These are phyloP conservation scores for Apostasia shenzhenica DNA, from an alignment of 106 monocot species.

Conservation along the genomic window DNA sequence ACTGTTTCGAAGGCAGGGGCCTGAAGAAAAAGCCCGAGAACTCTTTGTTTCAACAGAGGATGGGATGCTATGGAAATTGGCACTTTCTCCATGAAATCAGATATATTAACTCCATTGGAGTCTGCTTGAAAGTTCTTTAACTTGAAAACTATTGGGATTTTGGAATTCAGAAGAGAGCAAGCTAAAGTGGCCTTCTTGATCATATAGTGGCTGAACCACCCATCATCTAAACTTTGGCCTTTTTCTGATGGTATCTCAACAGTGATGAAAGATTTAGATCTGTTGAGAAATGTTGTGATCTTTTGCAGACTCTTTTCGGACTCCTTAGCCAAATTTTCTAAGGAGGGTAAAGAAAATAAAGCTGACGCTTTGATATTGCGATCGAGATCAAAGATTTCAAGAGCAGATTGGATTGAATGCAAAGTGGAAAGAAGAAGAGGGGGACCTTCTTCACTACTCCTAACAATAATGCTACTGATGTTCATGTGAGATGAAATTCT, in stretches of 20 bases:
- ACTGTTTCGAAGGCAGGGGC: constrained; percentile 17
- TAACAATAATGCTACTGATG: constrained; percentile 28
- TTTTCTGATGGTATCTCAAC: constrained; percentile 17
- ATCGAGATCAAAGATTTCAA: constrained; percentile 12
- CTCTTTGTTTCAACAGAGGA: constrained; percentile 14
- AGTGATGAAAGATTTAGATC: constrained; percentile 25
- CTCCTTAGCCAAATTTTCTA: constrained; percentile 14
- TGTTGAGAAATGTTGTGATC: constrained; percentile 19
- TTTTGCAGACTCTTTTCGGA: constrained; percentile 5
- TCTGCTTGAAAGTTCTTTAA: constrained; percentile 17
- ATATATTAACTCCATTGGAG: constrained; percentile 15
- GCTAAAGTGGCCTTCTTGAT: constrained; percentile 9
- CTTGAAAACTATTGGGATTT: constrained; percentile 29
- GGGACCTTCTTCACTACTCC: constrained; percentile 1
- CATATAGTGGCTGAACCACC: constrained; percentile 9
- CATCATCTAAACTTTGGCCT: constrained; percentile 13
- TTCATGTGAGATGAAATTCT: constrained; percentile 11
- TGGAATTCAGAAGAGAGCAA: constrained; percentile 12
- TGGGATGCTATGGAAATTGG: constrained; percentile 8
- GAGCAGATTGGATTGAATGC: constrained; percentile 23
- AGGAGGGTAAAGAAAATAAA: constrained; percentile 25
- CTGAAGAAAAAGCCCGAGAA: constrained; percentile 14
- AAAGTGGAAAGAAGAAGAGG: constrained; percentile 24
- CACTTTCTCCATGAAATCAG: constrained; percentile 10
- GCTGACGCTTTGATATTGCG: constrained; percentile 20